Evolutionary conservation across 2,329 filamentous ascomycete genomes (phyloP), one percentile per base, ranked within the genome.

Genomic region (Phyllosticta citrichinensis): DNA sequence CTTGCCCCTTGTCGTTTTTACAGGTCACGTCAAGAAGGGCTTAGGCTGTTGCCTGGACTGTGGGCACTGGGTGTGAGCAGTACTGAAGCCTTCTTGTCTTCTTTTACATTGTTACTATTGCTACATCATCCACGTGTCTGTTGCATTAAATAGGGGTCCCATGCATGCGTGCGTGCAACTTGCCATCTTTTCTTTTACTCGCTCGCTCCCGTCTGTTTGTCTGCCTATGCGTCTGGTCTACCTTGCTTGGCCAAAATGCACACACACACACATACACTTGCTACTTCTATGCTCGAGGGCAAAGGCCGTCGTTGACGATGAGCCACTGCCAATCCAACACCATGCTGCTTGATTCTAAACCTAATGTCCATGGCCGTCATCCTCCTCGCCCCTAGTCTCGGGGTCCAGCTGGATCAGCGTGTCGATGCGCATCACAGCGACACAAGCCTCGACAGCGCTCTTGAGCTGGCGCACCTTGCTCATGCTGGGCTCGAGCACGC

Each of bases 371-470:
- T 95, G 90, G 62, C 90, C 91, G 70, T 94, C 89, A 77, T 96
- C 88, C 67, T 84, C 84, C 70, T 86, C 83, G 51, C 79, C 80
- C 71, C 83, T 82, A 80, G 87, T 83, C 80, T 97, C 91, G 19
- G 92, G 92, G 81, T 99, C 94, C 75, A 99, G 80, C 81, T 96
- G 96, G 79, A 99, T 97, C 77, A 99, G 82, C 66, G 94, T 97
- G 80, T 99, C 94, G 73, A 99, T 99, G 71, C 94, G 85, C 94
- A 99, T 97, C 74, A 99, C 97, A 72, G 91, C 89, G 76, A 99
- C 96, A 76, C 94, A 97, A 60, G 94, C 94, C 79, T 99, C 94
- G 56, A 99, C 94, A 27, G 94, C 94, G 77, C 89, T 95, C 87
- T 99, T 99, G 72, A 99, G 81, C 81, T 97, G 94, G 77, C 93